These are phyloP conservation scores for Serpula lacrymans DNA, from an alignment of 768 basidiomycete species.

Conservation along the genomic window DNA sequence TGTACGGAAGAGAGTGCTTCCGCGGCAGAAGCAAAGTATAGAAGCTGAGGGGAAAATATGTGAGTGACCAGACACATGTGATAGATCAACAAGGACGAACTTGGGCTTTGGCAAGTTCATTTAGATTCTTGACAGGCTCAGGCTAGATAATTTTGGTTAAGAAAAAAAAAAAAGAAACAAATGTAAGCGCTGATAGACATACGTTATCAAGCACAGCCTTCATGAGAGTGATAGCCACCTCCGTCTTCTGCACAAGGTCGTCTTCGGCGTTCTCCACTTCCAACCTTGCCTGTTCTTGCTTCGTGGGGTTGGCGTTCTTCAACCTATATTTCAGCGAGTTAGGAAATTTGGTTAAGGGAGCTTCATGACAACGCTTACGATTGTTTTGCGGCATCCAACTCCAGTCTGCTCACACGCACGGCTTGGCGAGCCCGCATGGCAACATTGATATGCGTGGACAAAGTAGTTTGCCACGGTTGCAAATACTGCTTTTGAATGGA, in stretches of 20 bases:
- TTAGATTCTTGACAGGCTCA: conserved; percentile 92
- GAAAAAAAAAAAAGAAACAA: neutral
- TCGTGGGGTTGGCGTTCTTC: conserved; percentile 70
- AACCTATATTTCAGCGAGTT: conserved; percentile 44
- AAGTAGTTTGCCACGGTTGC: conserved; percentile 83
- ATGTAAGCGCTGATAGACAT: conserved; percentile 26
- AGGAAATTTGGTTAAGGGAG: neutral
- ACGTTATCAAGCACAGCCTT: conserved; percentile 99
- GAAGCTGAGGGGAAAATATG: conserved; percentile 40
- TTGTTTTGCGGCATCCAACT: conserved; percentile 90
- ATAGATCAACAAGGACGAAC: conserved; percentile 28
- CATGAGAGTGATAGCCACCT: conserved; percentile 95
- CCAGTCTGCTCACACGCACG: conserved; percentile 74
- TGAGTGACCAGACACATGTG: neutral
- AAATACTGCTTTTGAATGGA: conserved; percentile 66
- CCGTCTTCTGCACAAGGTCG: conserved; percentile 96
- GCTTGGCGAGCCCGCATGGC: conserved; percentile 92
- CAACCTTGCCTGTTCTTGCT: conserved; percentile 88
- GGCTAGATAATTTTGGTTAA: too few species aligned
- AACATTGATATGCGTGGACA: conserved; percentile 78
- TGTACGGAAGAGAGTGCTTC: conserved; percentile 80
- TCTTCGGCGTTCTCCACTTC: conserved; percentile 94
- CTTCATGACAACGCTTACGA: conserved; percentile 44
- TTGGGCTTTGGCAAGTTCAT: conserved; percentile 89
- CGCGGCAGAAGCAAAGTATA: conserved; percentile 72